Evolutionary conservation across 352 stramenopile genomes (phyloP).

Genomic region (Globisporangium iwayamae): DNA sequence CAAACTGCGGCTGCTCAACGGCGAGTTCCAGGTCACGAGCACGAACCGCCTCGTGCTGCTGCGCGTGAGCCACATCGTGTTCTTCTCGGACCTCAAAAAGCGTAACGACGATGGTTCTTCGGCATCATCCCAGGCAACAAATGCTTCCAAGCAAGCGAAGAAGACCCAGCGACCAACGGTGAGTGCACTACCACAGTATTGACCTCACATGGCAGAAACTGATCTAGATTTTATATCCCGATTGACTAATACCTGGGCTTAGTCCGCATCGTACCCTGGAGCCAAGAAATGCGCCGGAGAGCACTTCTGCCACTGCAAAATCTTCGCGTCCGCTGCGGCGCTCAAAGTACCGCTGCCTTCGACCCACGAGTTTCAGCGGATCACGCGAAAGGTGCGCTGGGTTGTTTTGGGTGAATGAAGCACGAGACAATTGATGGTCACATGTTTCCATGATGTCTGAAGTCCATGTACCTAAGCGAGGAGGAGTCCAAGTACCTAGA

Average conservation of each 20-base stretch:
- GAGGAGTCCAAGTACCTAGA: slow-evolving; percentile 56
- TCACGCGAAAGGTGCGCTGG: slow-evolving; percentile 49
- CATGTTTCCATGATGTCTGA: too few relatives aligned
- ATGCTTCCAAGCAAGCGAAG: background rate
- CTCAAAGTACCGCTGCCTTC: slow-evolving; percentile 19
- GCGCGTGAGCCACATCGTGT: slow-evolving; percentile 51
- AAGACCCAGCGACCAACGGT: slow-evolving; percentile 19
- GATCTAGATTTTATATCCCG: background rate
- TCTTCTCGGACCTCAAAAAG: slow-evolving; percentile 44
- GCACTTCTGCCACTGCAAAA: slow-evolving; percentile 47
- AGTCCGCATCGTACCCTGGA: slow-evolving; percentile 6
- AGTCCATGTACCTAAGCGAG: slow-evolving; percentile 54
- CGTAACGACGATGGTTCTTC: background rate
- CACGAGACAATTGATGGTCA: background rate
- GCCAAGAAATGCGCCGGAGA: slow-evolving; percentile 36
- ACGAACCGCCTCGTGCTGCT: slow-evolving; percentile 51
- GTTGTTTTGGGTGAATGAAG: background rate
- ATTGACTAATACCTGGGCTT: background rate
- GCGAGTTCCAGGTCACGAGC: slow-evolving; percentile 57
- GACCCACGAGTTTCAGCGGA: slow-evolving; percentile 41
- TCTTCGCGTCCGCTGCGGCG: slow-evolving; percentile 21
- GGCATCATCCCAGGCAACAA: background rate
- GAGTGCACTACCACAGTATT: background rate
- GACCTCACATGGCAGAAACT: background rate
- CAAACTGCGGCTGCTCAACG: slow-evolving; percentile 40